A percentile compares a stretch with the other conserved stretches of the same genome.
Conservation (phyloP, 202 grass and related monocot genomes). For the Carex arenaria region DNA sequence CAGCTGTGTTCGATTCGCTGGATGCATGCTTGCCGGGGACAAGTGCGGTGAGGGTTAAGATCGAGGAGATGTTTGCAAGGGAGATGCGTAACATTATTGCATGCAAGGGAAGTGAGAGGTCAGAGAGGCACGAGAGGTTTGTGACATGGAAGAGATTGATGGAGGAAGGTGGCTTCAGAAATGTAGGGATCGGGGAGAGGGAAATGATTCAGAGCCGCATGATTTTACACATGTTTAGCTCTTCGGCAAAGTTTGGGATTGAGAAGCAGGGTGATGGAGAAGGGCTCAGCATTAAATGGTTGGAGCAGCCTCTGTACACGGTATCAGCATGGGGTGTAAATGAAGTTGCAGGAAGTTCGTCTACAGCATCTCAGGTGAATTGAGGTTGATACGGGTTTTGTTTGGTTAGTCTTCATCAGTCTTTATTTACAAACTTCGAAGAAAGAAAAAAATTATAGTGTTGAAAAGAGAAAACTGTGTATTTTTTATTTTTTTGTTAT, state of each 20-base stretch:
- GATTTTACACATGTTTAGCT: conserved; percentile 73
- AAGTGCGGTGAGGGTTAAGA: conserved; percentile 54
- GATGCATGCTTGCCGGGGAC: conserved; percentile 23
- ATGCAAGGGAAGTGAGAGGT: conserved; percentile 52
- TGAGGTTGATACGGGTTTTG: conserved; percentile 11
- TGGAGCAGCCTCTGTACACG: conserved; percentile 68
- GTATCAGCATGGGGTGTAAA: conserved; percentile 66
- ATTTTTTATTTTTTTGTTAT: conserved; percentile 13
- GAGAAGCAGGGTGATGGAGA: conserved; percentile 42
- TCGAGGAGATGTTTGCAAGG: conserved; percentile 86
- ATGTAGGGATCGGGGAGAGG: conserved; percentile 49
- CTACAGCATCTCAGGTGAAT: conserved; percentile 68
- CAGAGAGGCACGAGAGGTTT: conserved; percentile 82
- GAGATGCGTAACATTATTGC: conserved; percentile 81
- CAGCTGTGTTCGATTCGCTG: conserved; percentile 66
- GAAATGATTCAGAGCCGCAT: conserved; percentile 72
- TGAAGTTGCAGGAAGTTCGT: conserved; percentile 53
- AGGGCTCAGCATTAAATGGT: conserved; percentile 75
- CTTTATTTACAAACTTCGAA: neutral
- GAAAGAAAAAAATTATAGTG: neutral
- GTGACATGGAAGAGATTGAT: conserved; percentile 46
- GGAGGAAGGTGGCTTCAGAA: conserved; percentile 60
- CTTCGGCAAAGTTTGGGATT: conserved; percentile 51
- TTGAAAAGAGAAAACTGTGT: conserved; percentile 23
- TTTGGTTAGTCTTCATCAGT: neutral